These are phyloP conservation scores for Cyclostephanos invisitatus DNA, from an alignment of 108 stramenopile species.

Conservation along the genomic window DNA sequence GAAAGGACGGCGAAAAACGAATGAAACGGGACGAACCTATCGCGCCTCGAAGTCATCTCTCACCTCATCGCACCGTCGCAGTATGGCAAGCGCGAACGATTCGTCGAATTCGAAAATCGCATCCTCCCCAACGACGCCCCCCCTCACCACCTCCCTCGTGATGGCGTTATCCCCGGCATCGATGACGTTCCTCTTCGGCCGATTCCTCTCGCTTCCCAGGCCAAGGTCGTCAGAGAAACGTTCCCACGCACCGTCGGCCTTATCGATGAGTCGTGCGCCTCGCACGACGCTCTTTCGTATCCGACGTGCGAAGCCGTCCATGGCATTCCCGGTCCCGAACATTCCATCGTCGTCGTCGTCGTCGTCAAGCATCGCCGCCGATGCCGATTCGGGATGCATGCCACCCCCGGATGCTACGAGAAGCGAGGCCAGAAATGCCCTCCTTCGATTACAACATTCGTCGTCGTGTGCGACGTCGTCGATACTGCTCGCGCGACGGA, in stretches of 20 bases:
- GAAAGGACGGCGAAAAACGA: neutral
- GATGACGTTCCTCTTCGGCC: slow-evolving; percentile 26
- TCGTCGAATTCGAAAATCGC: slow-evolving; percentile 20
- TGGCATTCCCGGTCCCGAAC: neutral
- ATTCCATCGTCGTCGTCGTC: neutral
- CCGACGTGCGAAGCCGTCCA: slow-evolving; percentile 30
- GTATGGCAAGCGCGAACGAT: slow-evolving; percentile 5
- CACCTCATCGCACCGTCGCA: slow-evolving; percentile 42
- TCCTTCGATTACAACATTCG: neutral
- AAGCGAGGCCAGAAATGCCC: neutral
- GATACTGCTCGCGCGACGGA: too few relatives aligned
- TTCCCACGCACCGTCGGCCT: slow-evolving; percentile 79
- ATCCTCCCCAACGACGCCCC: neutral
- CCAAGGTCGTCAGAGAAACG: slow-evolving; percentile 70
- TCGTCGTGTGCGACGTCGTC: neutral
- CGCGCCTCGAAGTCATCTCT: slow-evolving; percentile 17
- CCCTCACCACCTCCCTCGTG: slow-evolving; percentile 3
- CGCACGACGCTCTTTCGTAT: slow-evolving; percentile 60
- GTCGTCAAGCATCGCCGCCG: neutral
- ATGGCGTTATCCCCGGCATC: slow-evolving; percentile 14
- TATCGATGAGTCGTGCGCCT: slow-evolving; percentile 82
- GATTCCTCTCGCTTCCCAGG: slow-evolving; percentile 53
- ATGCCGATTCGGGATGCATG: neutral
- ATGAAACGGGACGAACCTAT: neutral
- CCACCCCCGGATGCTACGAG: neutral